Evolutionary conservation across 2,329 filamentous ascomycete species (phyloP).

Genomic region (Pestalotiopsis fici): DNA sequence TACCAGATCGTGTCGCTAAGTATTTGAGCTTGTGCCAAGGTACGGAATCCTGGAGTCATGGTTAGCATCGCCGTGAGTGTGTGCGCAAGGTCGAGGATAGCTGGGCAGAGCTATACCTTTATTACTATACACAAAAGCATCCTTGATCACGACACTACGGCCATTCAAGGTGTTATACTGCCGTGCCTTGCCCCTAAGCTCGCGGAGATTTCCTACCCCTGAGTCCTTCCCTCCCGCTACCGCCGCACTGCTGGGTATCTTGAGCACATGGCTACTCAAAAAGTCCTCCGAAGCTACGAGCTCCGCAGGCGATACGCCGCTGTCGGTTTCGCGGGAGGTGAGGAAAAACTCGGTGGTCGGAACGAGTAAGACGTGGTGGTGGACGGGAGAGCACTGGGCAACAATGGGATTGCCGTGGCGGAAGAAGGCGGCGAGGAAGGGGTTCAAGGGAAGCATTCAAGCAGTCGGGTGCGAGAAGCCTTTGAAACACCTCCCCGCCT

Average conservation of each 20-base stretch:
- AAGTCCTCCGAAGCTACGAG: conserved; percentile 91
- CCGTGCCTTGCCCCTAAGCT: conserved; percentile 89
- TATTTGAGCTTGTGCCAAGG: conserved; percentile 84
- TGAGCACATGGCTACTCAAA: conserved; percentile 92
- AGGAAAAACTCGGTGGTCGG: conserved; percentile 91
- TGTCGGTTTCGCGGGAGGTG: conserved; percentile 84
- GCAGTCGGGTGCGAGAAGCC: conserved; percentile 41
- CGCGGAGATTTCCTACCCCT: conserved; percentile 66
- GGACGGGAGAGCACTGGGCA: conserved; percentile 85
- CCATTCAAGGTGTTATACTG: conserved; percentile 93
- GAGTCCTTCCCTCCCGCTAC: conserved; percentile 57
- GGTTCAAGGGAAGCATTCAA: conserved; percentile 97
- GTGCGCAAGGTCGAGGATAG: neutral
- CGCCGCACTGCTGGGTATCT: conserved; percentile 63
- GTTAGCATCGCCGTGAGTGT: conserved; percentile 20
- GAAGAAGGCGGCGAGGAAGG: conserved; percentile 98
- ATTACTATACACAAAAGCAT: conserved; percentile 90
- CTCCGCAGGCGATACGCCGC: conserved; percentile 74
- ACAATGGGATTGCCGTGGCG: conserved; percentile 78
- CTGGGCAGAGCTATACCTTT: conserved; percentile 66
- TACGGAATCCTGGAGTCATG: conserved; percentile 74
- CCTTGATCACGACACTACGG: conserved; percentile 90
- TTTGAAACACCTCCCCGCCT: conserved; percentile 20
- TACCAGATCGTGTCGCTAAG: conserved; percentile 86
- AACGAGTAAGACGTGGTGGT: conserved; percentile 92